Percentiles rank a stretch among this genome's conserved stretches.
phyloP scores from a whole-genome alignment of 78 protist species.

The Chrysochromulina tobinii region DNA sequence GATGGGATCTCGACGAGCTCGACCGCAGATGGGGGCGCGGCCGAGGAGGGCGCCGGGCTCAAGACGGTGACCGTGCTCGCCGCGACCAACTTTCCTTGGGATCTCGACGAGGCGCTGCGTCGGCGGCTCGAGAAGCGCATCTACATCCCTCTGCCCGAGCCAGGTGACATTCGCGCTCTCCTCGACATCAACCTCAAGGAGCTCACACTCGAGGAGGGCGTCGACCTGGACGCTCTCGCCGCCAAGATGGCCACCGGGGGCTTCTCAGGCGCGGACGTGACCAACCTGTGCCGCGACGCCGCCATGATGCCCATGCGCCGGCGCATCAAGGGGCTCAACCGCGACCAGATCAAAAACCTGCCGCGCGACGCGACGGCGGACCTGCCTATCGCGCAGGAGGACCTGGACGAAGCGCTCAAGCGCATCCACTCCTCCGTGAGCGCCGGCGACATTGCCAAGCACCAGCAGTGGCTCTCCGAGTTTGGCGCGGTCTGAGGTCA shows the following conservation, averaged over 20 bases:
- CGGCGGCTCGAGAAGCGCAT: slow-evolving; percentile 78
- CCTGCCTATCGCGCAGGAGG: slow-evolving; percentile 48
- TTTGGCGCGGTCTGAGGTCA: slow-evolving; percentile 2
- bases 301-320: slow-evolving; percentile 60
- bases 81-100: slow-evolving; percentile 88
- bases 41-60: background rate
- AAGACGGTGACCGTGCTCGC: slow-evolving; percentile 71
- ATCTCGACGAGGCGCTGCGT: slow-evolving; percentile 74
- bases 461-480: slow-evolving; percentile 14
- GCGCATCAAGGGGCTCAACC: background rate
- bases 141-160: slow-evolving; percentile 22
- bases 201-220: slow-evolving; percentile 36
- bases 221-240: slow-evolving; percentile 38
- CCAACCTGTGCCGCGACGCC: slow-evolving; percentile 77
- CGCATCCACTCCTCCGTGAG: slow-evolving; percentile 10
- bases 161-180: background rate
- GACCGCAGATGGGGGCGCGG: background rate
- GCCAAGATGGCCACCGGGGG: slow-evolving; percentile 26
- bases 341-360: background rate
- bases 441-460: slow-evolving; percentile 40
- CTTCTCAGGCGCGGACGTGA: slow-evolving; percentile 73
- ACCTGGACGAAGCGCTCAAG: slow-evolving; percentile 31
- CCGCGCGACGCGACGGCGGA: slow-evolving; percentile 15
- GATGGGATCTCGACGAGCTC: slow-evolving; percentile 66
- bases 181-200: slow-evolving; percentile 40